Evolutionary conservation across 148 eudicot species (phyloP), one percentile per base, ranked within the genome.

Genomic region (Chenopodium suecicum): DNA sequence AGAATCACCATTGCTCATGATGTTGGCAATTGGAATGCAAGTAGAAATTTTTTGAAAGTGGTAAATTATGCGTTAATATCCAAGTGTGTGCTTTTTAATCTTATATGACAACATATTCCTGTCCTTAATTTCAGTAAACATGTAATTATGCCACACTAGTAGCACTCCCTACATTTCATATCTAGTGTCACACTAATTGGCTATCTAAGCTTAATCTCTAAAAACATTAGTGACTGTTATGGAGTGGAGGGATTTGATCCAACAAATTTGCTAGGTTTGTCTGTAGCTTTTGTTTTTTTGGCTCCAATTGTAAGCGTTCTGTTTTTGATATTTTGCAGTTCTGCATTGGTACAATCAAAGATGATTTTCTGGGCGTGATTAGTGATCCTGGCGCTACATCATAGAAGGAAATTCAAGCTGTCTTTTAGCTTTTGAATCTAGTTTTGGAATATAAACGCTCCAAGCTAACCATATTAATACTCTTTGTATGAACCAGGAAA

Each of bases 271-370:
- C 5, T 37, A 37, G 41, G 41, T 37, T 37, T 41, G 44, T 12
- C 56, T 14, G 19, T 14, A 16, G 19, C 13, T 58, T 58, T 58
- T 58, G 0, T 14, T 58, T 58, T 19, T 0, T 4, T 13, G 2
- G 16, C 44, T 41, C 8, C 8, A 0, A 6, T 41, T 41, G 44
- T 41, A 41, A 41, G 9, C 16, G 60, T 50, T 54, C n/a, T 14
- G 48, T 60, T 63, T 67, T 25, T 74, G 41, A 1, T 20, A 23
- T 65, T 34, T 75, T 82, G 80, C 94, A 94, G 98, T 94, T 94
- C 88, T 94, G 97, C 86, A 91, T 94, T 77, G 98, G 98, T 65
- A 94, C 97, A 72, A 94, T 94, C 20, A 94, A 93, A 79, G 97
- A 93, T 44, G 98, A 93, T 77, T 93, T 93, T 83, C 82, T 94